Evolutionary conservation across 2,329 filamentous ascomycete genomes (phyloP).

Genomic region (Colletotrichum phormii): DNA sequence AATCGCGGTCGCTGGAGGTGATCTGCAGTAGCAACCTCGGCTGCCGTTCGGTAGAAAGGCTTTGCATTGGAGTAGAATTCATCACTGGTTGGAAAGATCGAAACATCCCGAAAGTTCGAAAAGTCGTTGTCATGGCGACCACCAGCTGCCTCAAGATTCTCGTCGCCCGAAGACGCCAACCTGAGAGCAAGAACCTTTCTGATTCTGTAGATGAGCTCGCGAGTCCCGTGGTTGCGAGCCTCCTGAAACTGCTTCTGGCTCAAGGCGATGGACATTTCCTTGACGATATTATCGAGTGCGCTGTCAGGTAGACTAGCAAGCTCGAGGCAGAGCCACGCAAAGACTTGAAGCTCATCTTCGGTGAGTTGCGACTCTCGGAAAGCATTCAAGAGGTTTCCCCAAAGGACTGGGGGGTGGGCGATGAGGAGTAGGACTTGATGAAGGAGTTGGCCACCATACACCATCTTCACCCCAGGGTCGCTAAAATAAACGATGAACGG

Average conservation of each 20-base stretch:
- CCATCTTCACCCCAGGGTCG: slow-evolving; percentile 56
- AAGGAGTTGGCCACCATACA: slow-evolving; percentile 63
- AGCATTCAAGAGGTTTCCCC: slow-evolving; percentile 52
- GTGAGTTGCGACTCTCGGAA: slow-evolving; percentile 49
- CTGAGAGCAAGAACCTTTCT: slow-evolving; percentile 50
- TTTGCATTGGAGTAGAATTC: slow-evolving; percentile 67
- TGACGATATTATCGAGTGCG: slow-evolving; percentile 41
- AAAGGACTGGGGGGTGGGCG: slow-evolving; percentile 64
- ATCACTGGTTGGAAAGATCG: slow-evolving; percentile 73
- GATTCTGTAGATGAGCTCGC: slow-evolving; percentile 49
- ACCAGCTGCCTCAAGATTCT: slow-evolving; percentile 57
- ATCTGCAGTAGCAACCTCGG: slow-evolving; percentile 57
- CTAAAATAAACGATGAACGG: slow-evolving; percentile 53
- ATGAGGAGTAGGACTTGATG: slow-evolving; percentile 58
- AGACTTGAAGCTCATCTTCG: slow-evolving; percentile 46
- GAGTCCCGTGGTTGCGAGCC: slow-evolving; percentile 39
- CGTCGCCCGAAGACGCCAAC: slow-evolving; percentile 32
- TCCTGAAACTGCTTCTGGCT: slow-evolving; percentile 41
- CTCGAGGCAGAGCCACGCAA: slow-evolving; percentile 63
- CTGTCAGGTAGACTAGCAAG: slow-evolving; percentile 55
- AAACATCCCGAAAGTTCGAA: slow-evolving; percentile 68
- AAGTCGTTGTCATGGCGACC: slow-evolving; percentile 82
- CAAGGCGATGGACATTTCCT: slow-evolving; percentile 43
- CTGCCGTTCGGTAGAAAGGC: slow-evolving; percentile 66
- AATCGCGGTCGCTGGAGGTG: slow-evolving; percentile 51